A percentile compares a stretch with the other conserved stretches of the same genome.
phyloP scores from a whole-genome alignment of 2,329 filamentous ascomycete species.

The Myriosclerotinia scirpicola region DNA sequence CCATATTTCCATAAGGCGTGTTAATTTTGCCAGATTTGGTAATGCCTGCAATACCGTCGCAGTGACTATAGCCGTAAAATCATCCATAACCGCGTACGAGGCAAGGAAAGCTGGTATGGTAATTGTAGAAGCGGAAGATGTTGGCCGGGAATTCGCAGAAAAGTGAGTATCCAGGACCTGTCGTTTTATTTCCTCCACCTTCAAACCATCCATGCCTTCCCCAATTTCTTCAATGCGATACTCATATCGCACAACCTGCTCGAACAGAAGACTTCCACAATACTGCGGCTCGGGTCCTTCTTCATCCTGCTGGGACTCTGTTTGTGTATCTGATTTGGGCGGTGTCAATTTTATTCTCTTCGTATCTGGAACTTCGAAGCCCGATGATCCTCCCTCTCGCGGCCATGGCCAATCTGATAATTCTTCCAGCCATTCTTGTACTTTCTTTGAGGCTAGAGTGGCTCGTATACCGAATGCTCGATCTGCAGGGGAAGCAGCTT shows the following conservation, averaged over 20 bases:
- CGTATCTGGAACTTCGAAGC: constrained; percentile 52
- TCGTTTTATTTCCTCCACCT: constrained; percentile 84
- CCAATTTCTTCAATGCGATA: constrained; percentile 71
- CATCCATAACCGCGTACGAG: constrained; percentile 73
- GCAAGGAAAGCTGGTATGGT: constrained; percentile 45
- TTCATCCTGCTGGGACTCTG: constrained; percentile 18
- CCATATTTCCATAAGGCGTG: constrained; percentile 75
- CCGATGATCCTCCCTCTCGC: constrained; percentile 48
- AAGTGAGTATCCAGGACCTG: constrained; percentile 83
- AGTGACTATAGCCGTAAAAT: constrained; percentile 86
- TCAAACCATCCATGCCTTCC: constrained; percentile 65
- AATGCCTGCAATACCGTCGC: constrained; percentile 88
- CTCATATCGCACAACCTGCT: constrained; percentile 68
- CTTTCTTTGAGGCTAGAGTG: constrained; percentile 67
- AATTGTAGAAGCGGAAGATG: constrained; percentile 48
- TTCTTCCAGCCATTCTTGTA: constrained; percentile 75
- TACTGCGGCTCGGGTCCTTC: constrained; percentile 31
- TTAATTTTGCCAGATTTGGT: constrained; percentile 74
- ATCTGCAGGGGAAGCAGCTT: constrained; percentile 62
- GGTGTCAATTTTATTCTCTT: constrained; percentile 47
- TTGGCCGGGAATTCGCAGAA: constrained; percentile 56
- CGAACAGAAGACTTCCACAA: constrained; percentile 64
- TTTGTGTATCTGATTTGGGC: constrained; percentile 7
- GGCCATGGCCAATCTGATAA: constrained; percentile 62
- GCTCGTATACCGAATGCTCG: constrained; percentile 70